phyloP scores from a whole-genome alignment of 208 protist genomes.

The Trypanosoma scelopori region DNA sequence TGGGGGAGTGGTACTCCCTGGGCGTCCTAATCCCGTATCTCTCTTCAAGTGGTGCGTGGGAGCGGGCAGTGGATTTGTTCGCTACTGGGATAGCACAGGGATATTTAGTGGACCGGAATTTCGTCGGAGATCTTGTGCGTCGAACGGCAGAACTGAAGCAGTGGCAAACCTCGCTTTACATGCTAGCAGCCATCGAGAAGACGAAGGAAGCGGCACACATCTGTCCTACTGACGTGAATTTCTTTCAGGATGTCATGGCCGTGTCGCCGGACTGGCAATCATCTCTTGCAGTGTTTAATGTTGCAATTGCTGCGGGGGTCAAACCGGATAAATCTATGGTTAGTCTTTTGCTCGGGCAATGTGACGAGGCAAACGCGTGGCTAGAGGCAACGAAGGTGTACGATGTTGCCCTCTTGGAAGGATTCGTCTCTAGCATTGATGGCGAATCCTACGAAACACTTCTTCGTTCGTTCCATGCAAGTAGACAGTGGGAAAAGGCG shows the following conservation, averaged over 20 bases:
- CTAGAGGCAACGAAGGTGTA: slow-evolving; percentile 68
- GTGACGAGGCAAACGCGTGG: slow-evolving; percentile 69
- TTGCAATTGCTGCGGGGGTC: slow-evolving; percentile 54
- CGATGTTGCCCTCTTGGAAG: slow-evolving; percentile 65
- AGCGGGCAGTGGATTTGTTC: slow-evolving; percentile 60
- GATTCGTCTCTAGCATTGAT: slow-evolving; percentile 60
- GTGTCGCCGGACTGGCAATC: slow-evolving; percentile 59
- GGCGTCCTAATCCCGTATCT: slow-evolving; percentile 79
- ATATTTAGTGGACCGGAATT: slow-evolving; percentile 47
- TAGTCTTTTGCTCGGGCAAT: slow-evolving; percentile 59
- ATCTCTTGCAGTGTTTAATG: slow-evolving; percentile 58
- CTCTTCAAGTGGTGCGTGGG: slow-evolving; percentile 47
- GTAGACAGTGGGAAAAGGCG: slow-evolving; percentile 82
- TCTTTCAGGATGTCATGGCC: slow-evolving; percentile 65
- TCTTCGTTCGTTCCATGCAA: slow-evolving; percentile 64
- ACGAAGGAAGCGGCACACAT: slow-evolving; percentile 68
- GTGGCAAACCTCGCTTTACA: slow-evolving; percentile 74
- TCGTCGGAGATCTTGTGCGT: slow-evolving; percentile 61
- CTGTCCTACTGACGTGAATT: slow-evolving; percentile 51
- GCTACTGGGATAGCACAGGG: slow-evolving; percentile 64
- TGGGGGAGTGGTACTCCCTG: slow-evolving; percentile 72
- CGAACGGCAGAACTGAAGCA: slow-evolving; percentile 59
- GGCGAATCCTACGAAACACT: slow-evolving; percentile 72
- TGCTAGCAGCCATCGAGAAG: slow-evolving; percentile 57
- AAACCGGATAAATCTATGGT: slow-evolving; percentile 63